phyloP scores from a whole-genome alignment of 441 rosid genomes.

The Rhodomyrtus psidioides region DNA sequence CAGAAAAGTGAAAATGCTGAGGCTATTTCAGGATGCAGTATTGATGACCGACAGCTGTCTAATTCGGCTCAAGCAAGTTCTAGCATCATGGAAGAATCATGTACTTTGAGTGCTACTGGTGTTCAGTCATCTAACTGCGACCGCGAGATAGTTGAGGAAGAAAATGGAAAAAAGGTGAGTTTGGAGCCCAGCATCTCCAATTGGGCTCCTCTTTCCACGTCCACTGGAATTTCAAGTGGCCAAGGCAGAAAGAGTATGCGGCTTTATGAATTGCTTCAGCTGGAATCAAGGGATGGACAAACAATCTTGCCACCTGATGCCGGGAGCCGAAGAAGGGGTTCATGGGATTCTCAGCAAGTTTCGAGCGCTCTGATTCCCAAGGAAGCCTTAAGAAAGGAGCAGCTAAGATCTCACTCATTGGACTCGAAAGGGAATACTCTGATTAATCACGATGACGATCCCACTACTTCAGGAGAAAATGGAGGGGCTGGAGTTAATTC shows the following conservation, averaged over 20 bases:
- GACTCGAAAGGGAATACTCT: constrained; percentile 26
- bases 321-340: constrained; percentile 19
- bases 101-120: constrained; percentile 21
- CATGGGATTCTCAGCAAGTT: constrained; percentile 20
- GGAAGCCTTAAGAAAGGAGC: constrained; percentile 17
- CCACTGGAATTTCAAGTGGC: constrained; percentile 35
- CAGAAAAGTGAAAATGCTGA: constrained; percentile 13
- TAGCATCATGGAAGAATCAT: constrained; percentile 18
- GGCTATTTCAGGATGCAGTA: constrained; percentile 14
- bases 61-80: constrained; percentile 25
- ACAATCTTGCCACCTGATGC: constrained; percentile 11
- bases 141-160: constrained; percentile 45
- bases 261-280: constrained; percentile 80
- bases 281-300: constrained; percentile 54
- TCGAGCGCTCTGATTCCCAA: constrained; percentile 15
- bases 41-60: constrained; percentile 18
- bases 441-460: constrained; percentile 41
- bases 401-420: constrained; percentile 18
- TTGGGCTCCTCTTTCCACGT: constrained; percentile 19
- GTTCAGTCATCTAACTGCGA: constrained; percentile 36
- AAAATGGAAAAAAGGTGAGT: constrained; percentile 19
- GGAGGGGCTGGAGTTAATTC: constrained; percentile 31
- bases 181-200: constrained; percentile 17
- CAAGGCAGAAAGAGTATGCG: constrained; percentile 71
- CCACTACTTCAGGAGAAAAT: constrained; percentile 75